Evolutionary conservation across 495 filamentous ascomycete genomes (phyloP), one percentile per base, ranked within the genome.

Genomic region (Podospora australis): DNA sequence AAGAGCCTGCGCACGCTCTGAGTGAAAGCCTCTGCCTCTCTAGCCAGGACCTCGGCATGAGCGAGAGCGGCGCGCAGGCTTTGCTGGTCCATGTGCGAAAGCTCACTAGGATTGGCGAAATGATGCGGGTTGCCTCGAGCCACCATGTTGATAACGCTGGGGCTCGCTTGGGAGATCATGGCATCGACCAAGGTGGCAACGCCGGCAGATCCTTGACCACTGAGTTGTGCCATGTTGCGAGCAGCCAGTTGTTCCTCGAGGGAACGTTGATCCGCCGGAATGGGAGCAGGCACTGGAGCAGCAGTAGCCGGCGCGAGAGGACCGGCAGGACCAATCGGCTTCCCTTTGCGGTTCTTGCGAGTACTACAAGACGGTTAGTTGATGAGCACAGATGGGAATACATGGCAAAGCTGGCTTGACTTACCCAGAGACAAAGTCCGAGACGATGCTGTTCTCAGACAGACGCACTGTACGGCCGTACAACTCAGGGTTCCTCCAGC

Each of bases 401-500:
- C 23, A 38, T 20, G 24, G 17, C 8, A 44, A 49, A 32, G 30
- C 28, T 24, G 14, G n/a, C n/a, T n/a, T 23, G 30, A 61, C 70
- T 66, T 71, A 73, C 74, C 70, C 67, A 21, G 69, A 63, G 35
- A 84, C 69, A 54, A 96, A 96, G 59, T 94, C 85, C 11, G 84
- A 69, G 63, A 86, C 84, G 65, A 96, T 78, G 28, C 87, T 87
- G 52, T 72, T 73, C 56, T 82, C 84, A 0, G 84, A 79, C 29
- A 95, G 65, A 39, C 78, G 75, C 62, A 84, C 86, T 25, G 83
- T 69, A 10, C 79, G 72, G 19, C 82, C 84, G 26, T 77, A 79
- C 11, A 71, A 67, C 28, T 63, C 63, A 23, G 67, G 39, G 26
- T 67, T 56, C 25, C 58, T 61, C 72, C 71, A 74, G 25, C 64